Percentiles rank a stretch among this genome's conserved stretches.
phyloP scores from a whole-genome alignment of 345 rosid species.

The Nasturtium officinale region DNA sequence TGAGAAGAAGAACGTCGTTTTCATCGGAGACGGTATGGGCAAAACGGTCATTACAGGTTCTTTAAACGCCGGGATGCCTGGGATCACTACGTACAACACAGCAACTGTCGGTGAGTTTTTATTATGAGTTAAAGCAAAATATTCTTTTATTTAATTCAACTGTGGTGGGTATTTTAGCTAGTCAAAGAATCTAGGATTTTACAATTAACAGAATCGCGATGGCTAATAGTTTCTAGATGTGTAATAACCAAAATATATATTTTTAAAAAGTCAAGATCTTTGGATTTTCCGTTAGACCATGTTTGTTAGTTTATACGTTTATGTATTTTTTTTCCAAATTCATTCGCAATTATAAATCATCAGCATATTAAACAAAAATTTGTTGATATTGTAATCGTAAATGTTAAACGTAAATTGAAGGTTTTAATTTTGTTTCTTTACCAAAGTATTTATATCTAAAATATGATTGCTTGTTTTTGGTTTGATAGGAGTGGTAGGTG shows the following conservation, averaged over 20 bases:
- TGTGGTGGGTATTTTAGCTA: background rate
- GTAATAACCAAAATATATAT: background rate
- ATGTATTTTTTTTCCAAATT: background rate
- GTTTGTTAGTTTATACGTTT: too few relatives aligned
- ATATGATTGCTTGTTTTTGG: background rate
- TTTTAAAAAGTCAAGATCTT: too few relatives aligned
- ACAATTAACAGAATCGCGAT: background rate
- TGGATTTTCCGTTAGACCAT: too few relatives aligned
- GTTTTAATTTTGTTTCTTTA: too few relatives aligned
- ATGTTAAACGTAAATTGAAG: too few relatives aligned
- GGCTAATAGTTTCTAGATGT: background rate
- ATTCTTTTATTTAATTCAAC: too few relatives aligned
- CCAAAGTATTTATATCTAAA: background rate
- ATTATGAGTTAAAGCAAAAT: slow-evolving; percentile 8
- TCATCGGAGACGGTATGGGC: slow-evolving; percentile 82
- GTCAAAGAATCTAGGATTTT: slow-evolving; percentile 3
- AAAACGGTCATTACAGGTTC: slow-evolving; percentile 85
- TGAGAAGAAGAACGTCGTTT: slow-evolving; percentile 79
- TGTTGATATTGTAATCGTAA: too few relatives aligned
- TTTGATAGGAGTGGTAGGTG: slow-evolving; percentile 74
- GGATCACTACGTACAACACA: slow-evolving; percentile 68
- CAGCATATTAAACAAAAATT: too few relatives aligned
- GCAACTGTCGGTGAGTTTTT: slow-evolving; percentile 75
- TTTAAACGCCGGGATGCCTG: slow-evolving; percentile 55
- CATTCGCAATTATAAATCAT: too few relatives aligned